phyloP scores from a whole-genome alignment of 495 filamentous ascomycete species.

The Recurvomyces mirabilis region DNA sequence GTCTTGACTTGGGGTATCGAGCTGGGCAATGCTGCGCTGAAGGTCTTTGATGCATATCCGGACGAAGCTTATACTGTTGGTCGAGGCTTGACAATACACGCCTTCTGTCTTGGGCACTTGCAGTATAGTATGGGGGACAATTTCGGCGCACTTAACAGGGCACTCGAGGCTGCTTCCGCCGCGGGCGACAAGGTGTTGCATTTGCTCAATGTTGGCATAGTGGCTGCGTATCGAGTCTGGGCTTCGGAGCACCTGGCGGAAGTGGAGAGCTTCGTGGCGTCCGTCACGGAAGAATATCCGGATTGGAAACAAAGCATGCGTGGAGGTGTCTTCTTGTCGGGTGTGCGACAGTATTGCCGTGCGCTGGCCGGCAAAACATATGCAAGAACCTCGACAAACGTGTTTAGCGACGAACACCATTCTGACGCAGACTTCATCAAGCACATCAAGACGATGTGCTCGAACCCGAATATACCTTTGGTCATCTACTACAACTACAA shows the following conservation, averaged over 20 bases:
- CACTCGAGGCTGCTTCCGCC: conserved; percentile 57
- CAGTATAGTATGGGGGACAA: conserved; percentile 49
- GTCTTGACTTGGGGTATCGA: too few species aligned
- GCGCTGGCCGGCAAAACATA: conserved; percentile 78
- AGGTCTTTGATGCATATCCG: conserved; percentile 52
- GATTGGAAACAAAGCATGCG: conserved; percentile 67
- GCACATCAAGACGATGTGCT: conserved; percentile 37
- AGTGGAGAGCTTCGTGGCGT: conserved; percentile 60
- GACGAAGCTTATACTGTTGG: conserved; percentile 57
- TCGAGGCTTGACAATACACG: conserved; percentile 59
- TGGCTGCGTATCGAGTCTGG: conserved; percentile 59
- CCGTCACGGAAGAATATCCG: conserved; percentile 63
- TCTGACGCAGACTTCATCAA: conserved; percentile 52
- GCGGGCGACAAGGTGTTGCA: conserved; percentile 66
- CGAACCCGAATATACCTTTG: conserved; percentile 40
- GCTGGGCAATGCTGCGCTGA: conserved; percentile 52
- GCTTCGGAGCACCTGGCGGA: conserved; percentile 65
- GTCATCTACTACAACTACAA: conserved; percentile 63
- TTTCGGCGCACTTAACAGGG: conserved; percentile 51
- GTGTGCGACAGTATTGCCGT: conserved; percentile 59
- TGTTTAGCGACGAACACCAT: conserved; percentile 66
- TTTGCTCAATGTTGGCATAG: conserved; percentile 61
- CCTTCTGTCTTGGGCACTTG: conserved; percentile 64
- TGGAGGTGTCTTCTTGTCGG: conserved; percentile 62
- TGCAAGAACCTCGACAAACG: conserved; percentile 39